Conservation (phyloP, 2,329 filamentous ascomycete species). For the Fragosphaeria purpurea region DNA sequence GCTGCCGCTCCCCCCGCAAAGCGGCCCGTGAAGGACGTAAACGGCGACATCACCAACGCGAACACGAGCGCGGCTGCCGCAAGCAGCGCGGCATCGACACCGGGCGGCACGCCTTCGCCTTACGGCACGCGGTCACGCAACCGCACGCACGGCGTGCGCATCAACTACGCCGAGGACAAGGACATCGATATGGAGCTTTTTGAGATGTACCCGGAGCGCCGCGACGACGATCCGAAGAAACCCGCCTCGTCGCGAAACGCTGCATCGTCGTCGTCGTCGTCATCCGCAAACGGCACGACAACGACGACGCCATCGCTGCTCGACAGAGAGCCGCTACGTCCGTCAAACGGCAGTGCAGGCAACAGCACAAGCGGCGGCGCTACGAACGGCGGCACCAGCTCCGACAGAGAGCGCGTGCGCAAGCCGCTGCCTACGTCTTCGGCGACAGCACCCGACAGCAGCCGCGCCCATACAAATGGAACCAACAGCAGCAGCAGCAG, state of each 20-base stretch:
- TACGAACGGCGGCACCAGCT: constrained; percentile 2
- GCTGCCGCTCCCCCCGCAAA: constrained; percentile 36
- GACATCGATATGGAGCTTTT: constrained; percentile 81
- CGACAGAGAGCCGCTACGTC: constrained; percentile 8
- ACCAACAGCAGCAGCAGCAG: constrained; percentile 13
- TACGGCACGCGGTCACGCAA: constrained; percentile 95
- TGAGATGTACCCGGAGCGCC: constrained; percentile 52
- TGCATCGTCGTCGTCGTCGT: constrained; percentile 13
- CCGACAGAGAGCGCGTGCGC: constrained; percentile 2
- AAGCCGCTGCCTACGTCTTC: constrained; percentile 12
- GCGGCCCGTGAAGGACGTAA: constrained; percentile 33
- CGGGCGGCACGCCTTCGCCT: constrained; percentile 44
- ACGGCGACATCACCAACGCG: constrained; percentile 23
- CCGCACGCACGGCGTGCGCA: constrained; percentile 65
- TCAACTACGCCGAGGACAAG: constrained; percentile 91
- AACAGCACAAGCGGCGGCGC: not conserved
- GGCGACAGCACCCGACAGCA: constrained; percentile 15
- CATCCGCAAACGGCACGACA: not conserved
- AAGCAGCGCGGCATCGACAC: not conserved
- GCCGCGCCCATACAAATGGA: constrained; percentile 2
- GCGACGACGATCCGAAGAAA: constrained; percentile 50
- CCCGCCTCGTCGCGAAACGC: constrained; percentile 29
- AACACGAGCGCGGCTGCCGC: not conserved
- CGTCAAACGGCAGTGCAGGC: constrained; percentile 1
- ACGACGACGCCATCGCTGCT: constrained; percentile 4